A percentile compares a stretch with the other conserved stretches of the same genome.
These are phyloP conservation scores for Taxawa tesnikishii DNA, from an alignment of 2,329 filamentous ascomycete genomes.

Conservation along the genomic window DNA sequence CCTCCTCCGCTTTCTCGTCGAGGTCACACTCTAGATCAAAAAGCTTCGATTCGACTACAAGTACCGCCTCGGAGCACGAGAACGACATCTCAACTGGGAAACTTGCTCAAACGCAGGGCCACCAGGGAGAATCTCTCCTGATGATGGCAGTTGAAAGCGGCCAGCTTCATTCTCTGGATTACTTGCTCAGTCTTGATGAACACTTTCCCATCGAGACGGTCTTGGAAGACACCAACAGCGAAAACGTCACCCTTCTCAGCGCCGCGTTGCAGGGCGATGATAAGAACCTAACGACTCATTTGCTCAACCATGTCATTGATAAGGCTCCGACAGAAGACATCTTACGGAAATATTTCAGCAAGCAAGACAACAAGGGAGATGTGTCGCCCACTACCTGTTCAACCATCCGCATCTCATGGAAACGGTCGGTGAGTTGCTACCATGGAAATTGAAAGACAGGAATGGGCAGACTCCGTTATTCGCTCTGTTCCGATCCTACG, in stretches of 20 bases:
- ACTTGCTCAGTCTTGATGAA: slow-evolving; percentile 64
- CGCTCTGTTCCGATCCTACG: slow-evolving; percentile 87
- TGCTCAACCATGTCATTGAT: slow-evolving; percentile 58
- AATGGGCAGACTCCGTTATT: slow-evolving; percentile 98
- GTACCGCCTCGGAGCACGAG: slow-evolving; percentile 22
- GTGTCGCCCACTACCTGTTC: slow-evolving; percentile 91
- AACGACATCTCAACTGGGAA: slow-evolving; percentile 74
- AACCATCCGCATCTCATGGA: slow-evolving; percentile 72
- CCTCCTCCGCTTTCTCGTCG: slow-evolving; percentile 65
- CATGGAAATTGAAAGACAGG: slow-evolving; percentile 85
- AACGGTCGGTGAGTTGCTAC: slow-evolving; percentile 63
- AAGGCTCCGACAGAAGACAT: slow-evolving; percentile 41
- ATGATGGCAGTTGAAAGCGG: slow-evolving; percentile 46
- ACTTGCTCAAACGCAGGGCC: slow-evolving; percentile 57
- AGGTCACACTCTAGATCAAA: slow-evolving; percentile 61
- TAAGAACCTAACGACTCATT: slow-evolving; percentile 57
- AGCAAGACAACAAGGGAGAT: slow-evolving; percentile 76
- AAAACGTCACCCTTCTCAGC: slow-evolving; percentile 79
- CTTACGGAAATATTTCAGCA: slow-evolving; percentile 55
- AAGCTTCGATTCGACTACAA: slow-evolving; percentile 62
- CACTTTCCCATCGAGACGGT: slow-evolving; percentile 63
- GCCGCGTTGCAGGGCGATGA: slow-evolving; percentile 82
- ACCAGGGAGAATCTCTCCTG: slow-evolving; percentile 65
- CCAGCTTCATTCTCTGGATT: slow-evolving; percentile 60
- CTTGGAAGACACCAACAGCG: slow-evolving; percentile 74